Evolutionary conservation across 2,329 filamentous ascomycete species (phyloP), one percentile per base, ranked within the genome.

Genomic region (Cordyceps fumosorosea): DNA sequence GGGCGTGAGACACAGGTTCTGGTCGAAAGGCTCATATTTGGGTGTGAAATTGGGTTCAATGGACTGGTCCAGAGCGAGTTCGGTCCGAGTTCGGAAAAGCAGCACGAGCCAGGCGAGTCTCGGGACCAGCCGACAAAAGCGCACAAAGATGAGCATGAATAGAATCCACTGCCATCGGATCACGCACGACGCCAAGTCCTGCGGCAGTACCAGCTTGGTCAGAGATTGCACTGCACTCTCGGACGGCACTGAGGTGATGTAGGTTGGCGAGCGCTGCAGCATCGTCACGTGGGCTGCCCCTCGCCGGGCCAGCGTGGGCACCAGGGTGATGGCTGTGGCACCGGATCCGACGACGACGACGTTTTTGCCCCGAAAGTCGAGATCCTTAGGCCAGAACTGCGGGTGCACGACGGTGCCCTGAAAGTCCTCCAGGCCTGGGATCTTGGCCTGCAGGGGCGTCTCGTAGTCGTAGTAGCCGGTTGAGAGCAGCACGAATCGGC

Each of bases 381-480:
- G 76, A 62, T 87, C 78, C 62, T 86, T 77, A 0, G 88, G 88
- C 87, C 88, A 90, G 45, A 40, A 89, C 67, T 91, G 89, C 0
- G 89, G 88, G 65, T 91, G 88, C 2, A 89, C 77, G 14, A 85
- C 75, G 44, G 62, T 68, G 47, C 76, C 78, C 14, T 69, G 18
- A 37, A 78, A 78, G 20, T 65, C 67, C 0, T 71, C 66, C 16
- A 78, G 68, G 5, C 76, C 76, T 40, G 75, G 74, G 5, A 78
- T 89, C 0, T 73, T 68, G 0, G 82, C 73, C 60, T 81, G 68
- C 26, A 89, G 74, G 0, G 86, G 84, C 18, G 80, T 74, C 6
- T 85, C 71, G 69, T 89, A 89, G 71, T 89, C 81, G 73, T 89
- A 90, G 73, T 90, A 90, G 1, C 88, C 76, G 0, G 75, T 77